Evolutionary conservation across 1,284 basidiomycete genomes (phyloP).

Genomic region (Irpex sp.): DNA sequence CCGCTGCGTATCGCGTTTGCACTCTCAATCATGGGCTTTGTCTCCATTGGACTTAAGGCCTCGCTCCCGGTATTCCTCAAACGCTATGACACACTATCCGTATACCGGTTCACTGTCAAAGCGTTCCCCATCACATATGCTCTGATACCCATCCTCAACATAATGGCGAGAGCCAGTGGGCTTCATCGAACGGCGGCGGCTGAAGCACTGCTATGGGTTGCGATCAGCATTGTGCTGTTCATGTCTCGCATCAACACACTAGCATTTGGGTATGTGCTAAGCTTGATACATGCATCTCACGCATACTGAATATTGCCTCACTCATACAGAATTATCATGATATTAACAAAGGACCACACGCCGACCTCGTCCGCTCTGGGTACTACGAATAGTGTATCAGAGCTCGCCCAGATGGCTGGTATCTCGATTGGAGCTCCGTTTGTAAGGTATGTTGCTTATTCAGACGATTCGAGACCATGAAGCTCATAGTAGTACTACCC

Average conservation of each 20-base stretch:
- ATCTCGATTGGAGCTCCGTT: conserved; percentile 52
- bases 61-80: conserved; percentile 30
- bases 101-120: conserved; percentile 29
- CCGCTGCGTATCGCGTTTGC: conserved; percentile 55
- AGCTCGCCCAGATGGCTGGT: conserved; percentile 50
- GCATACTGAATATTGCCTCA: no score
- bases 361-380: conserved; percentile 51
- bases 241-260: conserved; percentile 29
- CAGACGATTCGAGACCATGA: not conserved
- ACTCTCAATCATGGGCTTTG: conserved; percentile 37
- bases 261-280: conserved; percentile 31
- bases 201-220: conserved; percentile 27
- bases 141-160: conserved; percentile 28
- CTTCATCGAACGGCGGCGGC: conserved; percentile 10
- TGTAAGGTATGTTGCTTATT: conserved; percentile 21
- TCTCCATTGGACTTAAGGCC: conserved; percentile 33
- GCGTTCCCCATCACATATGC: conserved; percentile 32
- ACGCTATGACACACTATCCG: conserved; percentile 25
- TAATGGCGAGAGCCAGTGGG: conserved; percentile 20
- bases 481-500: not conserved
- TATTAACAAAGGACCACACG: conserved; percentile 49
- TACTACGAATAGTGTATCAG: conserved; percentile 57
- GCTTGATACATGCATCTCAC: not conserved
- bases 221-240: conserved; percentile 28
- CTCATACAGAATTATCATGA: conserved; percentile 46